Evolutionary conservation across 768 basidiomycete species (phyloP).

Genomic region (Lentinula raphanica): DNA sequence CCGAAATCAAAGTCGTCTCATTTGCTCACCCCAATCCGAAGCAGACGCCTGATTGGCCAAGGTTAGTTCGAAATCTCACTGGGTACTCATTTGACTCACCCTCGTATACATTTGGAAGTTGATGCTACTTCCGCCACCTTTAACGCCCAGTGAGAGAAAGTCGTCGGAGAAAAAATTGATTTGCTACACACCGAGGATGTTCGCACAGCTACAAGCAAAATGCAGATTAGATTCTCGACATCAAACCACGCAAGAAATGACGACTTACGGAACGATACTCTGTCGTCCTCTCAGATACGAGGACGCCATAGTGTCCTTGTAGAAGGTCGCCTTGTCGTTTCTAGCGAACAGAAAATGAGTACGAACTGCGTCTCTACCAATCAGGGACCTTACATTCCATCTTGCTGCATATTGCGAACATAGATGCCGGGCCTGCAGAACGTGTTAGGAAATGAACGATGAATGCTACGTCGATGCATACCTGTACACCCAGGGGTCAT

Average conservation of each 20-base stretch:
- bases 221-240: background rate
- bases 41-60: slow-evolving; percentile 48
- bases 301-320: slow-evolving; percentile 55
- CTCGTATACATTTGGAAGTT: slow-evolving; percentile 80
- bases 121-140: slow-evolving; percentile 60
- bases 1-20: background rate
- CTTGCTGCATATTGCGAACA: slow-evolving; percentile 65
- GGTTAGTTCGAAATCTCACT: background rate
- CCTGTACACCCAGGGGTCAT: slow-evolving; percentile 73
- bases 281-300: slow-evolving; percentile 55
- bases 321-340: slow-evolving; percentile 73
- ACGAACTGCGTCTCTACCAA: background rate
- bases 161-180: background rate
- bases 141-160: background rate
- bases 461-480: slow-evolving; percentile 13
- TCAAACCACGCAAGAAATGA: background rate
- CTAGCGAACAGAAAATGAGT: slow-evolving; percentile 25
- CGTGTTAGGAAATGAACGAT: background rate
- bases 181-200: slow-evolving; percentile 46
- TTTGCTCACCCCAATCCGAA: slow-evolving; percentile 58
- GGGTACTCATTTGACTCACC: slow-evolving; percentile 23
- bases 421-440: slow-evolving; percentile 54
- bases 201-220: slow-evolving; percentile 46
- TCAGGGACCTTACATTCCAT: slow-evolving; percentile 47
- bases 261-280: slow-evolving; percentile 63